Percentiles rank a stretch among this genome's conserved stretches.
Conservation (phyloP, 2,329 filamentous ascomycete genomes). For the Penicillium paneum region DNA sequence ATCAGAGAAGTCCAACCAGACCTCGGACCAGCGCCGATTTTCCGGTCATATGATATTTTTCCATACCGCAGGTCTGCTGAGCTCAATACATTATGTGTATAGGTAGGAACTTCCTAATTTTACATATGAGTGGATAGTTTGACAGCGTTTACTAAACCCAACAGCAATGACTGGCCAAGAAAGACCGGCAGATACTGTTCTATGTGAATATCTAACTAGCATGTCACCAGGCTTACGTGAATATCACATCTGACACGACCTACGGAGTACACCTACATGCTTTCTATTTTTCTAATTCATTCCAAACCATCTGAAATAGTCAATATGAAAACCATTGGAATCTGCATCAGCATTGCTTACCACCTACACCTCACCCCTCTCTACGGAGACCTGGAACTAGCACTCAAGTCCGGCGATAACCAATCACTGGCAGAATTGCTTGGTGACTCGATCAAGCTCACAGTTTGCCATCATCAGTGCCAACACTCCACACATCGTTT, state of each 20-base stretch:
- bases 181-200: not conserved
- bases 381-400: constrained; percentile 2
- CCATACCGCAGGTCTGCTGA: too few relatives aligned
- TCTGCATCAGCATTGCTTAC: constrained; percentile 10
- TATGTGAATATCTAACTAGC: not conserved
- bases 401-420: not conserved
- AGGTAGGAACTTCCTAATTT: not conserved
- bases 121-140: not conserved
- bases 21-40: too few relatives aligned
- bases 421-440: not conserved
- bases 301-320: not conserved
- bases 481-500: constrained; percentile 7
- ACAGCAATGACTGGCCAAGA: not conserved
- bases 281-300: too few relatives aligned
- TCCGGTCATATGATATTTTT: too few relatives aligned
- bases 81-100: too few relatives aligned
- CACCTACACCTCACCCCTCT: constrained; percentile 9
- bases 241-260: too few relatives aligned
- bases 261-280: too few relatives aligned
- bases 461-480: constrained; percentile 13
- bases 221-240: not conserved
- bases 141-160: not conserved
- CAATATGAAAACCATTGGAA: constrained; percentile 11
- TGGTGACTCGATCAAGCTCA: constrained; percentile 8
- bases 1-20: too few relatives aligned